Conservation (phyloP, 163 green algal species). For the Scenedesmus sp. region DNA sequence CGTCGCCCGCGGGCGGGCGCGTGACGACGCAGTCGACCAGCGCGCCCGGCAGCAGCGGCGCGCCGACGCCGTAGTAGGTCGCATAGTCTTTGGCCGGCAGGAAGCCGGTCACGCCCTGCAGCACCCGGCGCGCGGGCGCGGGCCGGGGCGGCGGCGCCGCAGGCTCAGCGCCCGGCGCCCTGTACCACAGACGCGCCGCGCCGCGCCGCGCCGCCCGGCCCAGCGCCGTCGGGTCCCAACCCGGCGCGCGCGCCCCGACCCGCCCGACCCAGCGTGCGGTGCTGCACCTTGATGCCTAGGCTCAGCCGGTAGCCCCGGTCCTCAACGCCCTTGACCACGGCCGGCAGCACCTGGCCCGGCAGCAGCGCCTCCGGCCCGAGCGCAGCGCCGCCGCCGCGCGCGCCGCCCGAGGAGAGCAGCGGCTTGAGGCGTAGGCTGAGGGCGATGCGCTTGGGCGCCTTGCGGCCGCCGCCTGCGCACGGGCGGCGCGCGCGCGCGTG, state of each 20-base stretch:
- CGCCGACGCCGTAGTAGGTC: constrained; percentile 19
- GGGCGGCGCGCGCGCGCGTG: too few species aligned
- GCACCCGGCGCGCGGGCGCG: neutral
- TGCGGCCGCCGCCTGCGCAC: too few species aligned
- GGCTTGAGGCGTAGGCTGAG: constrained; percentile 42
- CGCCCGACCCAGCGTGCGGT: too few species aligned
- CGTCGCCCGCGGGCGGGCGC: constrained; percentile 1
- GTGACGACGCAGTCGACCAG: constrained; percentile 70
- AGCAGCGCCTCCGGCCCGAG: constrained; percentile 48
- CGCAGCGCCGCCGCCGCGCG: constrained; percentile 13
- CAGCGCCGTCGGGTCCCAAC: too few species aligned
- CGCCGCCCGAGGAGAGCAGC: constrained; percentile 14
- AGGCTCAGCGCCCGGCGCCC: neutral
- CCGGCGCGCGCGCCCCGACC: too few species aligned
- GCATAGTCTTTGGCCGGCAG: constrained; percentile 31
- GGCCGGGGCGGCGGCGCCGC: neutral
- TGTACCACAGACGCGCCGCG: too few species aligned
- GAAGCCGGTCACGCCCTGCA: constrained; percentile 38
- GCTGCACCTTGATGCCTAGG: constrained; percentile 82
- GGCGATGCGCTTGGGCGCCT: constrained; percentile 35
- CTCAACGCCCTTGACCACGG: constrained; percentile 84
- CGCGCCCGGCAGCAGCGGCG: constrained; percentile 59
- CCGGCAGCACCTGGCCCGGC: constrained; percentile 66
- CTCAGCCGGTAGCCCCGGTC: constrained; percentile 90
- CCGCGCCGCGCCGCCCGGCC: too few species aligned